Base-by-base conservation (phyloP, 352 stramenopile genomes). In the Phytophthora hybrid region DNA sequence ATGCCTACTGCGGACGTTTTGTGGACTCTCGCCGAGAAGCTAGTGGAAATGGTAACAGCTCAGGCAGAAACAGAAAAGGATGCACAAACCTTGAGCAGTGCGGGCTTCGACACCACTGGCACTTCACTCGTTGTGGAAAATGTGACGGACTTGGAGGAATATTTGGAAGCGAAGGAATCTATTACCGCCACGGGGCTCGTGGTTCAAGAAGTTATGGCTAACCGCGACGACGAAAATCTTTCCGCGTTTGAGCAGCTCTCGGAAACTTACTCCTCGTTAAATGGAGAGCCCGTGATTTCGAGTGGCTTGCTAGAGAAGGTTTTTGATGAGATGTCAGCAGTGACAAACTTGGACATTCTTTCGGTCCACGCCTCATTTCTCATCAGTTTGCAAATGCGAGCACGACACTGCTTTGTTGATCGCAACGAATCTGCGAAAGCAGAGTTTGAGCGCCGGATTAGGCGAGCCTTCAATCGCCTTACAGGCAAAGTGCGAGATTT, bases 401-500 rank as follows among this genome's bases (percentile, higher is more conserved):
- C 55, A 2, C 53, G 63, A 41, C n/a, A 23, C 1, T 52, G 23
- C 29, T 69, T 84, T 6, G 16, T 66, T 23, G 44, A 73, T n/a
- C 19, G 32, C 9, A 69, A 66, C 26, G 23, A 54, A 11, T 10
- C 44, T 11, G 18, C 61, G 4, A 68, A 49, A 47, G 46, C 29
- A 11, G 51, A 57, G 10, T 73, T 81, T 26, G 68, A 66, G 57
- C 69, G 74, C 18, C 62, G 71, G 16, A 32, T 83, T 4, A 57
- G 68, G 32, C 47, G 65, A 5, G 63, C 74, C 19, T 74, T 84
- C 46, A 88, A 88, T 59, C 74, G 71, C 9, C 76, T 88, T 18
- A 80, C 76, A 10, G 78, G 55, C 37, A 74, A 69, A 29, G 16
- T 19, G 5, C 46, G 66, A 10, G 41, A 66, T 5, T 49, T 67